A percentile compares a stretch with the other conserved stretches of the same genome.
phyloP scores from a whole-genome alignment of 1,284 basidiomycete genomes.

The Ganoderma lucidum region DNA sequence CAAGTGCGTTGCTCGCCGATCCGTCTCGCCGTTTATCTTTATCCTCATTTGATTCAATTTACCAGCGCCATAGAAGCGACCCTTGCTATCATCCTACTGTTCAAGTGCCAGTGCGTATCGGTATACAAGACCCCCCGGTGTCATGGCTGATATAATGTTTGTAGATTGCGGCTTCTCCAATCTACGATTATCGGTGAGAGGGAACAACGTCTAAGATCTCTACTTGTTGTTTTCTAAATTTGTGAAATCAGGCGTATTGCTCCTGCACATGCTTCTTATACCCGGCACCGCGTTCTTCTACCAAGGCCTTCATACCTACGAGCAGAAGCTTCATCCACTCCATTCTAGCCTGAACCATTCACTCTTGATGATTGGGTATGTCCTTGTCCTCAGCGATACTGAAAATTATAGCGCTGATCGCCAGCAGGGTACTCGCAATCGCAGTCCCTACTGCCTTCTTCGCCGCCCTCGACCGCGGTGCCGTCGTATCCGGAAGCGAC shows the following conservation, averaged over 20 bases:
- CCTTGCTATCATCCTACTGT: constrained; percentile 68
- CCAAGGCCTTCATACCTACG: constrained; percentile 63
- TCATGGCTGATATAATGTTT: neutral
- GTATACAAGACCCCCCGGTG: neutral
- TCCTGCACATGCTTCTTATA: constrained; percentile 67
- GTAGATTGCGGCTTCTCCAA: constrained; percentile 61
- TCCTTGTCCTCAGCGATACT: neutral
- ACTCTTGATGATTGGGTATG: constrained; percentile 68
- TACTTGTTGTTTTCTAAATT: neutral
- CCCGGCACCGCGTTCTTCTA: constrained; percentile 67
- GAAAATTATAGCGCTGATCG: neutral
- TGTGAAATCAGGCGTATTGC: constrained; percentile 55
- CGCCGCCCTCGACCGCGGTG: constrained; percentile 57
- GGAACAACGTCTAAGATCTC: neutral
- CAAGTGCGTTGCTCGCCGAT: constrained; percentile 52
- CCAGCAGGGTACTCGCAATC: constrained; percentile 65
- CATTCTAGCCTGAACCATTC: constrained; percentile 69
- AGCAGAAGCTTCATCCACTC: constrained; percentile 57
- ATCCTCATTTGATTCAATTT: constrained; percentile 1
- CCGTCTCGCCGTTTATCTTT: neutral
- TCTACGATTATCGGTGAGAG: constrained; percentile 61
- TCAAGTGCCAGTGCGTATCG: constrained; percentile 66
- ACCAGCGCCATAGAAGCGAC: constrained; percentile 61
- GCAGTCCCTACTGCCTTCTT: constrained; percentile 72
- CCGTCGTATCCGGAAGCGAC: constrained; percentile 9